These are phyloP conservation scores for Chrysanthemum seticuspe DNA, from an alignment of 129 eudicot genomes.

Conservation along the genomic window DNA sequence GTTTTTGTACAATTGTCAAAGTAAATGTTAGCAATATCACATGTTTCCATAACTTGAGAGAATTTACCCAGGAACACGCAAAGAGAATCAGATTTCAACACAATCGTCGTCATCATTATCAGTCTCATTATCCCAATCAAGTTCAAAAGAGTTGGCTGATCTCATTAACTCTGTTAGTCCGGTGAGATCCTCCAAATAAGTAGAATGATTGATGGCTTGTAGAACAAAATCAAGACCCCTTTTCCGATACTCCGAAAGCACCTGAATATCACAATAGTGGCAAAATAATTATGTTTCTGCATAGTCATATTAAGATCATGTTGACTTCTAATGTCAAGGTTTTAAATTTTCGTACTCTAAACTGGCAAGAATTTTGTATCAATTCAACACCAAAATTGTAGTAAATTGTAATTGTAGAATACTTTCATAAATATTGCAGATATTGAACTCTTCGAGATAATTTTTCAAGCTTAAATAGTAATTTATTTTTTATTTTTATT, in stretches of 20 bases:
- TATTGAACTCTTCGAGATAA: too few species aligned
- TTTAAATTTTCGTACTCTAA: background rate
- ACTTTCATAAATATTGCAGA: background rate
- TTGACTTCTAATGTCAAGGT: background rate
- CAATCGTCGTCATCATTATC: conserved; percentile 57
- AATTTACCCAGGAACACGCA: background rate
- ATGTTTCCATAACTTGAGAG: background rate
- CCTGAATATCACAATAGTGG: conserved; percentile 42
- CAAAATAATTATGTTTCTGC: background rate
- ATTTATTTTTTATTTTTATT: too few species aligned
- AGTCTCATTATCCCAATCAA: conserved; percentile 76
- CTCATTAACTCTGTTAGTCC: conserved; percentile 91
- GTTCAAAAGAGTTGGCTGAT: conserved; percentile 61
- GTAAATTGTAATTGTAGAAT: background rate
- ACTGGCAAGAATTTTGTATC: background rate
- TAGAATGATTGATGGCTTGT: conserved; percentile 87
- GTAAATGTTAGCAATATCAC: conserved; percentile 7
- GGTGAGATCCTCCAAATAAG: conserved; percentile 90
- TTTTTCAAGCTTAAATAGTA: too few species aligned
- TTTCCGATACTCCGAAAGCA: conserved; percentile 64
- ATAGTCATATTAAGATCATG: background rate
- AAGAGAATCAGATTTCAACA: conserved; percentile 56
- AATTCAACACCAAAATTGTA: background rate
- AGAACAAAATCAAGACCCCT: conserved; percentile 74
- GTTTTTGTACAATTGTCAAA: conserved; percentile 22